phyloP scores from a whole-genome alignment of 2,329 filamentous ascomycete species.

The Xylariales sp. region DNA sequence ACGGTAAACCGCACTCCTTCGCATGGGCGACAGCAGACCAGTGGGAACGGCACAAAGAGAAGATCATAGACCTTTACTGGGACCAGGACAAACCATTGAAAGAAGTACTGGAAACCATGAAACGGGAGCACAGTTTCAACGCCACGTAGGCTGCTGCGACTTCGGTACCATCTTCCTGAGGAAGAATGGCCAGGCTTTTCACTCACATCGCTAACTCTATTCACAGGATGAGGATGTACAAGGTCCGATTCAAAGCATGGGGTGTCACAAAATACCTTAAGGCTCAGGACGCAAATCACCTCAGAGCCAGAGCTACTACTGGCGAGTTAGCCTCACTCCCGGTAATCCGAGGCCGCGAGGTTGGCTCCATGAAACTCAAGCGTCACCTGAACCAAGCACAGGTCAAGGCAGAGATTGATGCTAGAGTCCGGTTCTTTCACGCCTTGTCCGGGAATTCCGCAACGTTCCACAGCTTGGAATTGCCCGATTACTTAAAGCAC shows the following conservation, averaged over 20 bases:
- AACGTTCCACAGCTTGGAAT: background rate
- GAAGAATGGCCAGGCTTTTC: too few relatives aligned
- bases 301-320: conserved; percentile 1
- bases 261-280: conserved; percentile 17
- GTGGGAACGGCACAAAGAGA: conserved; percentile 13
- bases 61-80: conserved; percentile 14
- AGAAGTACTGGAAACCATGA: conserved; percentile 15
- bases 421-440: background rate
- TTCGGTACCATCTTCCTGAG: background rate
- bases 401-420: background rate
- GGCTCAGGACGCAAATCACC: conserved; percentile 13
- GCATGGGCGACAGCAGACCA: conserved; percentile 12
- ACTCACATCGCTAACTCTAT: background rate
- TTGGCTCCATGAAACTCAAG: conserved; percentile 8
- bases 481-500: background rate
- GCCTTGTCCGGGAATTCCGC: background rate
- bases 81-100: conserved; percentile 14
- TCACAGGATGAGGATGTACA: conserved; percentile 8
- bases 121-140: conserved; percentile 12
- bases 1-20: too few relatives aligned
- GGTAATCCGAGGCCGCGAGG: conserved; percentile 7
- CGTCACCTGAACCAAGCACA: background rate
- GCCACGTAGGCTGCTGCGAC: conserved; percentile 12
- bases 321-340: background rate
- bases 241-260: conserved; percentile 10